These are phyloP conservation scores for Lagenidium sp. DNA, from an alignment of 352 stramenopile genomes.

Conservation along the genomic window DNA sequence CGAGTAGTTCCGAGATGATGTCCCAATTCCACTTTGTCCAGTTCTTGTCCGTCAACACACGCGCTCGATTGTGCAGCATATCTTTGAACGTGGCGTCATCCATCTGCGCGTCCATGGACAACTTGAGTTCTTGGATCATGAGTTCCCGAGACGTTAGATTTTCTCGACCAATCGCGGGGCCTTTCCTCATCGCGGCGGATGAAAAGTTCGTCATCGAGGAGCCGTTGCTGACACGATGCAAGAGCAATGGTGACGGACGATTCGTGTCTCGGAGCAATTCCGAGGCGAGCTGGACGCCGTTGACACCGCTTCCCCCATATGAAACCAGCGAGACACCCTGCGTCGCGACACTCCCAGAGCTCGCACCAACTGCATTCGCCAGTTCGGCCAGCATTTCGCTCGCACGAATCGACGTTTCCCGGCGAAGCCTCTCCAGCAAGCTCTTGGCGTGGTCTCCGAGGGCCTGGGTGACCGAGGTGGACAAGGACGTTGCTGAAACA, in stretches of 20 bases:
- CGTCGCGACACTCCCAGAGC: slow-evolving; percentile 57
- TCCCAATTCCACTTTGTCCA: slow-evolving; percentile 91
- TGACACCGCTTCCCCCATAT: slow-evolving; percentile 73
- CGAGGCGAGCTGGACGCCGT: slow-evolving; percentile 82
- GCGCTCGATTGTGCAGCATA: slow-evolving; percentile 80
- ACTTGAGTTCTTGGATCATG: slow-evolving; percentile 83
- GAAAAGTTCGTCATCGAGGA: slow-evolving; percentile 11
- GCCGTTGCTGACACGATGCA: slow-evolving; percentile 5
- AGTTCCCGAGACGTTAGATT: slow-evolving; percentile 76
- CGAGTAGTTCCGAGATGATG: slow-evolving; percentile 84
- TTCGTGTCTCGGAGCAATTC: slow-evolving; percentile 85
- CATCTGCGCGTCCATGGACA: slow-evolving; percentile 84
- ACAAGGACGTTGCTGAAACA: slow-evolving; percentile 72
- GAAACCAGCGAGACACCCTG: slow-evolving; percentile 70
- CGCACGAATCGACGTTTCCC: slow-evolving; percentile 80
- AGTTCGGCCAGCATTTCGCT: slow-evolving; percentile 82
- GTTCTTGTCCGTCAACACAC: slow-evolving; percentile 84
- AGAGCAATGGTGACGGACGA: slow-evolving; percentile 47
- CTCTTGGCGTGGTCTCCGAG: slow-evolving; percentile 66
- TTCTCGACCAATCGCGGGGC: slow-evolving; percentile 27
- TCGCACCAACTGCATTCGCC: slow-evolving; percentile 65
- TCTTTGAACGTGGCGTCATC: slow-evolving; percentile 86
- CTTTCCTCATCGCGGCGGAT: slow-evolving; percentile 24
- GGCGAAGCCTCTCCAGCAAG: slow-evolving; percentile 60
- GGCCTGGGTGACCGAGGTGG: slow-evolving; percentile 56